Evolutionary conservation across 78 protist genomes (phyloP).

Genomic region (Monosiga brevicollis): DNA sequence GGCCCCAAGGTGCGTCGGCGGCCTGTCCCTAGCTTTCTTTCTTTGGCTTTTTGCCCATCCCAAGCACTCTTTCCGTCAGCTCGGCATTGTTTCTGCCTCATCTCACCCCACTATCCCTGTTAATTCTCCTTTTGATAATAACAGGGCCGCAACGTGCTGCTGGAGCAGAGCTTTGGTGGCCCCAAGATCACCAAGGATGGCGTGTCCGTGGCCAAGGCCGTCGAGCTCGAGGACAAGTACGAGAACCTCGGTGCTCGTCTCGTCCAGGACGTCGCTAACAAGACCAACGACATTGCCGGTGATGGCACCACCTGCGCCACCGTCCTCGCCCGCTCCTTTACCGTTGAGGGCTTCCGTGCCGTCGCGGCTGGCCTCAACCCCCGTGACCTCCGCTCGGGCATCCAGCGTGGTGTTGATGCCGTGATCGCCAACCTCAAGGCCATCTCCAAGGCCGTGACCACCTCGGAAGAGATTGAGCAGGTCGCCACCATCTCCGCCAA

Average conservation of each 20-base stretch:
- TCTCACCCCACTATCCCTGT: not conserved
- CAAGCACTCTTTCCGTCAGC: not conserved
- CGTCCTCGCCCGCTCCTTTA: conserved; percentile 91
- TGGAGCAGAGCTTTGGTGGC: conserved; percentile 89
- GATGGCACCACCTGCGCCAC: conserved; percentile 99
- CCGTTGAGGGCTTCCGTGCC: conserved; percentile 86
- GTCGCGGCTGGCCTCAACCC: conserved; percentile 98
- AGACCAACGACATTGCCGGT: conserved; percentile 96
- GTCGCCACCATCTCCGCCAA: conserved; percentile 99
- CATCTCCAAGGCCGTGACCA: conserved; percentile 71
- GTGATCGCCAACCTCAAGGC: conserved; percentile 66
- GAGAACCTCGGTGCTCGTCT: conserved; percentile 96
- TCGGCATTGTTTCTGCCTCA: not conserved
- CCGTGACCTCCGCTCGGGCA: conserved; percentile 91
- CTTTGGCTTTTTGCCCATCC: not conserved
- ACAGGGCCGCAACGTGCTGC: conserved; percentile 92
- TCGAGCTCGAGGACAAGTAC: conserved; percentile 81
- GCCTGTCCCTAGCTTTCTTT: not conserved
- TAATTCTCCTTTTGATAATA: not conserved
- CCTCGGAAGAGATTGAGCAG: conserved; percentile 85
- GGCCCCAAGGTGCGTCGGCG: conserved; percentile 82
- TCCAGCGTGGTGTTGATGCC: conserved; percentile 73
- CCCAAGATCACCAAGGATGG: conserved; percentile 99
- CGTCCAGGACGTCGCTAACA: conserved; percentile 78
- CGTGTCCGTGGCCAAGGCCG: conserved; percentile 96